Conservation (phyloP, 306 rosid species). For the Quercus dentata region DNA sequence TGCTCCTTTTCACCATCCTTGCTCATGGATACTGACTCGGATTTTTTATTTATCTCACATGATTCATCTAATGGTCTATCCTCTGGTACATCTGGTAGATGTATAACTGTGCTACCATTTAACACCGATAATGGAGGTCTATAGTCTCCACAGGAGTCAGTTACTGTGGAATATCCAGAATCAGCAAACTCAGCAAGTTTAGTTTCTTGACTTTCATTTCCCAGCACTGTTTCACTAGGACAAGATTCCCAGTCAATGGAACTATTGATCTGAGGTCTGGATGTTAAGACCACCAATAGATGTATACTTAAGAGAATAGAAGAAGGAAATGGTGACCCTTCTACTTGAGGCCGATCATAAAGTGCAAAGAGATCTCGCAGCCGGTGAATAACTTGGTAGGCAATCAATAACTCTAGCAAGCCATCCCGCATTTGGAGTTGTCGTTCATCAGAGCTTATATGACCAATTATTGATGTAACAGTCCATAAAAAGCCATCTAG, state of each 20-base stretch:
- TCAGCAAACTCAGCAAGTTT: slow-evolving; percentile 40
- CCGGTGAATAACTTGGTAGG: slow-evolving; percentile 90
- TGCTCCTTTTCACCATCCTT: slow-evolving; percentile 42
- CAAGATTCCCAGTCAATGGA: slow-evolving; percentile 70
- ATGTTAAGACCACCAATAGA: slow-evolving; percentile 80
- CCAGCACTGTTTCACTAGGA: slow-evolving; percentile 33
- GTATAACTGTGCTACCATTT: slow-evolving; percentile 40
- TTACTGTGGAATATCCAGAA: slow-evolving; percentile 22
- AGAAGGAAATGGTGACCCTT: slow-evolving; percentile 86
- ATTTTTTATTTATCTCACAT: slow-evolving; percentile 29
- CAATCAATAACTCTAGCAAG: slow-evolving; percentile 78
- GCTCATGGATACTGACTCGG: slow-evolving; percentile 34
- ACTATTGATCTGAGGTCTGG: slow-evolving; percentile 55
- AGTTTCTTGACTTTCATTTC: slow-evolving; percentile 39
- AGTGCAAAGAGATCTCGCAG: slow-evolving; percentile 96
- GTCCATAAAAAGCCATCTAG: slow-evolving; percentile 86
- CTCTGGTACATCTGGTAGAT: slow-evolving; percentile 75
- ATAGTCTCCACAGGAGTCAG: slow-evolving; percentile 37
- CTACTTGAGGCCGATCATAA: slow-evolving; percentile 98
- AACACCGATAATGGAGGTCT: slow-evolving; percentile 32
- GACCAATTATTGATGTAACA: slow-evolving; percentile 73
- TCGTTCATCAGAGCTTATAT: slow-evolving; percentile 68
- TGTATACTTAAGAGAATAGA: slow-evolving; percentile 77
- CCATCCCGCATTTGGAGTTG: slow-evolving; percentile 97
- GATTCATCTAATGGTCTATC: slow-evolving; percentile 64